Evolutionary conservation across 305 asterid species (phyloP).

Genomic region (Solanum hybrid): DNA sequence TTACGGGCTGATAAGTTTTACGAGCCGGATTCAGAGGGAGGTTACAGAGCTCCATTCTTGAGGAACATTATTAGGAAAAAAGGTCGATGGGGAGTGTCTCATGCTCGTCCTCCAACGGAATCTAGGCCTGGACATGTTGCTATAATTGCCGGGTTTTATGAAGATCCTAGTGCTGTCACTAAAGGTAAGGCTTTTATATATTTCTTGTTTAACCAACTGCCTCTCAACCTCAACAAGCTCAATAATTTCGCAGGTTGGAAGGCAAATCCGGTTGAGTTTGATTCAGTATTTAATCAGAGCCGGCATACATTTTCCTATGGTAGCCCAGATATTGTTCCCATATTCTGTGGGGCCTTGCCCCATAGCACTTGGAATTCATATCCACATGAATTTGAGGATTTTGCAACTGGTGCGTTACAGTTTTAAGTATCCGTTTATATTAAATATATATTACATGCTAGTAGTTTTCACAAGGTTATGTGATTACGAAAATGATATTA

Average conservation of each 20-base stretch:
- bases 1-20: conserved; percentile 95
- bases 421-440: background rate
- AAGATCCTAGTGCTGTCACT: conserved; percentile 98
- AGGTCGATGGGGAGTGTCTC: conserved; percentile 99
- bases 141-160: conserved; percentile 94
- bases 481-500: background rate
- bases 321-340: conserved; percentile 92
- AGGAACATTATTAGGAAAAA: conserved; percentile 75
- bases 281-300: conserved; percentile 92
- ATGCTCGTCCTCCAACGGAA: conserved; percentile 98
- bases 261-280: conserved; percentile 97
- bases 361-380: conserved; percentile 89
- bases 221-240: background rate
- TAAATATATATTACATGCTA: background rate
- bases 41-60: conserved; percentile 83
- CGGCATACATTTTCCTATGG: conserved; percentile 90
- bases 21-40: conserved; percentile 79
- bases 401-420: conserved; percentile 72
- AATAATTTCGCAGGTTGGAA: conserved; percentile 60
- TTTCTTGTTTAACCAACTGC: conserved; percentile 6
- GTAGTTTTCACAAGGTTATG: background rate
- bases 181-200: conserved; percentile 45
- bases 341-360: conserved; percentile 77
- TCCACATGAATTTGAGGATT: conserved; percentile 90
- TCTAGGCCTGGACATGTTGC: conserved; percentile 99